phyloP scores from a whole-genome alignment of 768 basidiomycete species.

The Dioszegia crocea region DNA sequence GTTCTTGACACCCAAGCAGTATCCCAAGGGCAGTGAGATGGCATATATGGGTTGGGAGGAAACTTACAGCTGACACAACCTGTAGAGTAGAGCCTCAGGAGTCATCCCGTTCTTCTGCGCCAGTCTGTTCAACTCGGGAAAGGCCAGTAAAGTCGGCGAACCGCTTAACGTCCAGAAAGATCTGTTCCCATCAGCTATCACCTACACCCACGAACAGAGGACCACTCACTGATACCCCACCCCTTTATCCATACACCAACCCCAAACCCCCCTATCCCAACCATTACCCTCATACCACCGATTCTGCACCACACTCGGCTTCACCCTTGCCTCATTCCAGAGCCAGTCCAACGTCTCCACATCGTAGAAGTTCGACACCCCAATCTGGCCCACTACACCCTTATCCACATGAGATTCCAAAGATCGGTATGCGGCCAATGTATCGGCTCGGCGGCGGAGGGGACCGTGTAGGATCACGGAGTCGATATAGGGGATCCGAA shows the following conservation, averaged over 20 bases:
- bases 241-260: not conserved
- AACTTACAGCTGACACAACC: constrained; percentile 58
- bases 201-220: constrained; percentile 59
- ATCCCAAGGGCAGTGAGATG: not conserved
- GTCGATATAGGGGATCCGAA: constrained; percentile 70
- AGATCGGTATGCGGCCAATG: constrained; percentile 65
- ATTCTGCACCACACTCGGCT: constrained; percentile 63
- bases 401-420: constrained; percentile 63
- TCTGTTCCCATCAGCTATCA: constrained; percentile 49
- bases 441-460: constrained; percentile 58
- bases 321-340: constrained; percentile 55
- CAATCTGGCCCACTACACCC: constrained; percentile 54
- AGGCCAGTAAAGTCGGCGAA: constrained; percentile 61
- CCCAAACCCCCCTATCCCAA: constrained; percentile 60
- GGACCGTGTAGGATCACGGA: constrained; percentile 77
- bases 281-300: constrained; percentile 76
- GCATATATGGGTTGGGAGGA: not conserved
- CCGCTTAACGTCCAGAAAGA: constrained; percentile 85
- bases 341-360: constrained; percentile 58
- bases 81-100: constrained; percentile 64
- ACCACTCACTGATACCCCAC: constrained; percentile 35
- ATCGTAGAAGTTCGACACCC: constrained; percentile 75
- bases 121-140: constrained; percentile 55
- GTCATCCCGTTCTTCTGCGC: constrained; percentile 57
- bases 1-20: not conserved